These are phyloP conservation scores for Globisporangium carolinianum DNA, from an alignment of 352 stramenopile genomes.

Conservation along the genomic window DNA sequence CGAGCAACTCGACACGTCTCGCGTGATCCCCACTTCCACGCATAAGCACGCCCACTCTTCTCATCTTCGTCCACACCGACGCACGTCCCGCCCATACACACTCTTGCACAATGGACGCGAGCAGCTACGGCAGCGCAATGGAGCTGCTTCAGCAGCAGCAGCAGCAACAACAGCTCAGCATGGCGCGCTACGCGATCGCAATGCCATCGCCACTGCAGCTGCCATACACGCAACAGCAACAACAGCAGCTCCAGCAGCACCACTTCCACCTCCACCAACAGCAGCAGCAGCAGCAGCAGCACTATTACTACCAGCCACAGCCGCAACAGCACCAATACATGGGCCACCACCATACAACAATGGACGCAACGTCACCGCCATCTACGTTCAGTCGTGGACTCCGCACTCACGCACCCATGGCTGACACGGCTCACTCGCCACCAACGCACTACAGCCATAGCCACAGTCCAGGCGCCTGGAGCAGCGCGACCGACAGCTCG, in stretches of 20 bases:
- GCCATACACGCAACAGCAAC: neutral
- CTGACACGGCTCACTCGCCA: neutral
- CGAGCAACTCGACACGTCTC: no score
- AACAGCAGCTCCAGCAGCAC: neutral
- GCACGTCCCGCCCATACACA: no score
- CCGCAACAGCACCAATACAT: slow-evolving; percentile 6
- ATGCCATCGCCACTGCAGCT: neutral
- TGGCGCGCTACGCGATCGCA: neutral
- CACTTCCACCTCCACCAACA: neutral
- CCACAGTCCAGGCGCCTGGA: slow-evolving; percentile 15
- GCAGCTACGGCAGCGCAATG: neutral
- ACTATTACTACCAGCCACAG: slow-evolving; percentile 4
- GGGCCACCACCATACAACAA: neutral
- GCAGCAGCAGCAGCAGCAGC: slow-evolving; percentile 1
- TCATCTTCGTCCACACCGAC: neutral
- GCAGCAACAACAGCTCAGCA: no score
- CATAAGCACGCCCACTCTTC: neutral
- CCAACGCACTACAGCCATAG: slow-evolving; percentile 3
- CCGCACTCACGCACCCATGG: neutral
- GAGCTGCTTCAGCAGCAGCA: neutral
- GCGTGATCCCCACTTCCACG: no score
- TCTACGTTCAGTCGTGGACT: neutral
- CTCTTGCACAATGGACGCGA: neutral
- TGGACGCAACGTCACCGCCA: neutral
- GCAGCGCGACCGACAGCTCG: slow-evolving; percentile 25